phyloP scores from a whole-genome alignment of 2,329 filamentous ascomycete genomes.

The Didymella sp. region DNA sequence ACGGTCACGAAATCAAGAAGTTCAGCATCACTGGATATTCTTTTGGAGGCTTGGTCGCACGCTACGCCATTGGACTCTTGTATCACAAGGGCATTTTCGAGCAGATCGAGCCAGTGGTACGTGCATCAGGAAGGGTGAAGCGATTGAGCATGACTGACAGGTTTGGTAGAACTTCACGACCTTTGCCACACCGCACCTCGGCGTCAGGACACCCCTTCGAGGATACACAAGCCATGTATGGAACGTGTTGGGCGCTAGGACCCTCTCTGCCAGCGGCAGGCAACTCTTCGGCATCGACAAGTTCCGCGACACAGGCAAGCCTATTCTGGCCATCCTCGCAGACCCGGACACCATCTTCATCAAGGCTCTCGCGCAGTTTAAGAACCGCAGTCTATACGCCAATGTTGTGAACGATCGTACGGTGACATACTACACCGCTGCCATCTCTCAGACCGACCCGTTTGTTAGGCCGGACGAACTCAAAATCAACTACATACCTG shows the following conservation, averaged over 20 bases:
- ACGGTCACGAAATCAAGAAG: constrained; percentile 76
- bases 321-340: constrained; percentile 80
- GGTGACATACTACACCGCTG: constrained; percentile 83
- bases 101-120: constrained; percentile 76
- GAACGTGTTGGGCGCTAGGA: constrained; percentile 85
- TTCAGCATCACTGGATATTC: constrained; percentile 91
- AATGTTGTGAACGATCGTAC: constrained; percentile 88
- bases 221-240: constrained; percentile 55
- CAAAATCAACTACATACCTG: constrained; percentile 74
- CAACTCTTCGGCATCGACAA: constrained; percentile 88
- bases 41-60: constrained; percentile 82
- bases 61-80: constrained; percentile 86
- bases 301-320: constrained; percentile 82
- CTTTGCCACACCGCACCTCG: constrained; percentile 80
- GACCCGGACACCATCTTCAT: constrained; percentile 88
- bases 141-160: constrained; percentile 18
- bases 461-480: constrained; percentile 72
- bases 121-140: constrained; percentile 45
- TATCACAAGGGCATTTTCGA: constrained; percentile 82
- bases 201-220: constrained; percentile 54
- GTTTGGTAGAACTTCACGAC: constrained; percentile 81
- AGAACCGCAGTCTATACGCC: constrained; percentile 77
- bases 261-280: constrained; percentile 80
- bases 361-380: constrained; percentile 76
- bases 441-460: constrained; percentile 78